Conservation (phyloP, 1,284 basidiomycete species). For the Leccinum brunneo-olivaceum region DNA sequence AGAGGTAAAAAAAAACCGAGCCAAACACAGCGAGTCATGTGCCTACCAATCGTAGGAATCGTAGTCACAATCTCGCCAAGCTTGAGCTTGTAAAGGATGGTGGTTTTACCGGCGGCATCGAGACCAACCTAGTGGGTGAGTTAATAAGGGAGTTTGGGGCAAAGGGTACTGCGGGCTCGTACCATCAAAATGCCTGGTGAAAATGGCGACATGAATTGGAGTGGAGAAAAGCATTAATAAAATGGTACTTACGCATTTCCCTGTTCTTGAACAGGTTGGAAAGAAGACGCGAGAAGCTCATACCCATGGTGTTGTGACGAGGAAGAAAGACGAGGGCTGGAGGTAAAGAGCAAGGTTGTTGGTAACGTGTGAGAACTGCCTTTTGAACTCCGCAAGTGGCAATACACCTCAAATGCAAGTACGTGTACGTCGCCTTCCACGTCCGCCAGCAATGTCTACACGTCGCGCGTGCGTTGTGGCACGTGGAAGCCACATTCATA, state of each 20-base stretch:
- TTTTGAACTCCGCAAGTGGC: constrained; percentile 33
- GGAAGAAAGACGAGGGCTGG: constrained; percentile 29
- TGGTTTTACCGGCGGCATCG: constrained; percentile 96
- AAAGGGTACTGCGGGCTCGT: constrained; percentile 11
- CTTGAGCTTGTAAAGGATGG: constrained; percentile 98
- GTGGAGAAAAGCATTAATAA: constrained; percentile 22
- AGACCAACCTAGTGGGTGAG: constrained; percentile 70
- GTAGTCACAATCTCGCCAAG: constrained; percentile 99
- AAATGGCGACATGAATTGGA: constrained; percentile 34
- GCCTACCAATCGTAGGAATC: constrained; percentile 95
- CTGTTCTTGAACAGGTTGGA: constrained; percentile 94
- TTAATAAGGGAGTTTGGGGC: constrained; percentile 7
- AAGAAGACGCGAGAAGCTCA: constrained; percentile 78
- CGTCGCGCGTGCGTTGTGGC: too few species aligned
- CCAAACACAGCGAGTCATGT: constrained; percentile 14
- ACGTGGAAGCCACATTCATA: constrained; percentile 12
- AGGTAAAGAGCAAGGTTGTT: constrained; percentile 32
- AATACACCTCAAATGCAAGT: not conserved
- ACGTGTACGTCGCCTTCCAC: too few species aligned
- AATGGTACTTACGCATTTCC: constrained; percentile 87
- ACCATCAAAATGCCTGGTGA: constrained; percentile 72
- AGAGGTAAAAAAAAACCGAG: constrained; percentile 21
- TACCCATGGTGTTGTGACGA: constrained; percentile 62
- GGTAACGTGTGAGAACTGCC: constrained; percentile 29
- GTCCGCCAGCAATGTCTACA: too few species aligned